Base-by-base conservation (phyloP, 352 stramenopile genomes). In the Phytophthora cactorum region DNA sequence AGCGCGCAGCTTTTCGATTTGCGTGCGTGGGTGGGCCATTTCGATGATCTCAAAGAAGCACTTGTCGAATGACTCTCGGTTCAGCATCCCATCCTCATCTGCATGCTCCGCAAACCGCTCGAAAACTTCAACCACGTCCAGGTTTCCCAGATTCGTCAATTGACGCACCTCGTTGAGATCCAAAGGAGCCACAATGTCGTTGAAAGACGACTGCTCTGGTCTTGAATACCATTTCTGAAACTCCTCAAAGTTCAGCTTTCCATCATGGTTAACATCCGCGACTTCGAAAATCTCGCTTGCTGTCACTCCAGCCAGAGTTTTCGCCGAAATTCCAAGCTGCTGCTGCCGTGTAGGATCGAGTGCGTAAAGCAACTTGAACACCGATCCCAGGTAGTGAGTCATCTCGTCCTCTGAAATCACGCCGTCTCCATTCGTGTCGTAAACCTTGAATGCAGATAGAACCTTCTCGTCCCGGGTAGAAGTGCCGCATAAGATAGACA, bases 111-210 rank as follows among this genome's bases (percentile, higher is more conserved):
- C 89, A 73, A 96, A 95, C 1, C 86, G 72, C 58, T 94, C 86
- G 69, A 97, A 96, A 3, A 97, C 88, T 36, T 96, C 89, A 14
- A 89, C 88, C 7, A 96, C 87, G 39, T 95, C 84, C 28, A 95
- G 60, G 25, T 82, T 92, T 11, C 88, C 89, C 2, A 97, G 60
- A 39, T 93, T 93, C 3, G 90, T 97, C 29, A 96, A 63, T 52
- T 84, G 82, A 0, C 88, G 81, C n/a, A 97, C 86, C 66, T 96
- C 84, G 38, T 93, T 81, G 29, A 97, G 56, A 58, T 92, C 77
- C 22, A 92, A 68, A 36, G 85, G 87, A 25, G 86, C 82, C 12
- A 91, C 72, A 32, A 91, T 88, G 45, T 83, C 79, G 49, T 89
- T 91, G 57, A 92, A 92, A 12, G 82, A 84, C 8, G 76, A 62